Evolutionary conservation across 495 filamentous ascomycete genomes (phyloP), one percentile per base, ranked within the genome.

Genomic region (Lasiosphaeriaceae sp.): DNA sequence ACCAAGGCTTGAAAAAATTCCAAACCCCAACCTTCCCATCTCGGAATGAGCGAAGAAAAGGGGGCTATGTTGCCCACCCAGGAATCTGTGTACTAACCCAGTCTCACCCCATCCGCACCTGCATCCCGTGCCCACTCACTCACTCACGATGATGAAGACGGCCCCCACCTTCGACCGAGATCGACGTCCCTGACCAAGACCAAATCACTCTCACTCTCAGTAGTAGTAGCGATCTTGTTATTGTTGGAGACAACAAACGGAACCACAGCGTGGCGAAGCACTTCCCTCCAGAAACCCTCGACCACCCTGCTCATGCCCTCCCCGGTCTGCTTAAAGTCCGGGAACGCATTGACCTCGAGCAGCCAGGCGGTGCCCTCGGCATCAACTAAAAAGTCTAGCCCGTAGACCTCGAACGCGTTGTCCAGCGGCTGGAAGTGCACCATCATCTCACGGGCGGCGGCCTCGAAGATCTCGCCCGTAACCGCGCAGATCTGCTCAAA

Each of bases 341-440:
- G 94, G 70, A 92, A 98, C 1, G 93, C 88, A 73, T 98, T 98
- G n/a, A 96, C 81, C 77, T 98, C 94, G 50, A 98, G 70, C 64
- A 97, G 71, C 80, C 82, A 96, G 20, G 84, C 81, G 3, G 55
- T 78, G 0, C 84, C 84, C 3, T 58, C 47, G 5, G 70, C 80
- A 68, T 92, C 90, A 12, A 96, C 85, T 58, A 98, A 62, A 67
- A 95, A 98, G 66, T 98, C 94, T 22, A 97, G 63, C 1, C 94
- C 94, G 66, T 88, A 98, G 21, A 96, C 71, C 78, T 98, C 94
- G 65, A 97, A 97, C 2, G 86, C 89, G 65, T 94, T 90, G 0
- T 86, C 83, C 22, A 96, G 68, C 4, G 90, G 85, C 62, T 96
- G 92, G 79, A 98, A 98, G 79, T 98, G 90, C 16, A 92, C 74